phyloP scores from a whole-genome alignment of 2,329 filamentous ascomycete species.

The Alternaria sp. region DNA sequence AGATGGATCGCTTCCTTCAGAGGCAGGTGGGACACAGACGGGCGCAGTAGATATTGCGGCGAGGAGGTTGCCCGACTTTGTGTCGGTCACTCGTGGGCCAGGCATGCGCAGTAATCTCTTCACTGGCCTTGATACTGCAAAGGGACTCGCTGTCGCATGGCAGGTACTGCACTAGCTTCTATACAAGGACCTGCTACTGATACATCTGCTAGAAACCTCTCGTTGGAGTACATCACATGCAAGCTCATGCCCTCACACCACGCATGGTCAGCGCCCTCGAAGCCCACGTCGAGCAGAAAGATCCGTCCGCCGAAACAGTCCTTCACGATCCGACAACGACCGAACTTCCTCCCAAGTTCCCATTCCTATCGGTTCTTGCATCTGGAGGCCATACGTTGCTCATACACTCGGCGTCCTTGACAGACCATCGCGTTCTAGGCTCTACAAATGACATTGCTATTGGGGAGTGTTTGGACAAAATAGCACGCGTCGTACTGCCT shows the following conservation, averaged over 20 bases:
- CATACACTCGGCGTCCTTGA: constrained; percentile 73
- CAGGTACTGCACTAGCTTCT: constrained; percentile 48
- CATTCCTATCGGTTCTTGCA: constrained; percentile 87
- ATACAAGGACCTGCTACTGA: constrained; percentile 1
- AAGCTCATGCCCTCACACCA: constrained; percentile 91
- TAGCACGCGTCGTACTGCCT: constrained; percentile 79
- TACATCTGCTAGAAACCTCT: constrained; percentile 67
- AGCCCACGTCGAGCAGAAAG: constrained; percentile 1
- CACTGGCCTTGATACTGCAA: constrained; percentile 82
- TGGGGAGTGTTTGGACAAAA: constrained; percentile 89
- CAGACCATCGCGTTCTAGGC: constrained; percentile 76
- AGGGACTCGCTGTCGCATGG: constrained; percentile 87
- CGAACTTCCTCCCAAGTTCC: constrained; percentile 66
- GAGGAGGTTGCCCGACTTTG: constrained; percentile 72
- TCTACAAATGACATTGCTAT: constrained; percentile 82
- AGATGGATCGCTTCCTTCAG: not conserved
- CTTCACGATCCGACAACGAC: not conserved
- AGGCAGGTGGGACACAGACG: not conserved
- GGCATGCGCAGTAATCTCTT: constrained; percentile 84
- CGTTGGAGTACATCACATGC: constrained; percentile 94
- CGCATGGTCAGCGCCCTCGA: constrained; percentile 73
- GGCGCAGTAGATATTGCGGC: constrained; percentile 4
- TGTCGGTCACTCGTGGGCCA: constrained; percentile 89
- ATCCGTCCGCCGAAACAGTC: not conserved
- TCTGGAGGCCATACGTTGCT: constrained; percentile 94